Base-by-base conservation (phyloP, 2,329 filamentous ascomycete genomes). In the Colletotrichum trifolii region DNA sequence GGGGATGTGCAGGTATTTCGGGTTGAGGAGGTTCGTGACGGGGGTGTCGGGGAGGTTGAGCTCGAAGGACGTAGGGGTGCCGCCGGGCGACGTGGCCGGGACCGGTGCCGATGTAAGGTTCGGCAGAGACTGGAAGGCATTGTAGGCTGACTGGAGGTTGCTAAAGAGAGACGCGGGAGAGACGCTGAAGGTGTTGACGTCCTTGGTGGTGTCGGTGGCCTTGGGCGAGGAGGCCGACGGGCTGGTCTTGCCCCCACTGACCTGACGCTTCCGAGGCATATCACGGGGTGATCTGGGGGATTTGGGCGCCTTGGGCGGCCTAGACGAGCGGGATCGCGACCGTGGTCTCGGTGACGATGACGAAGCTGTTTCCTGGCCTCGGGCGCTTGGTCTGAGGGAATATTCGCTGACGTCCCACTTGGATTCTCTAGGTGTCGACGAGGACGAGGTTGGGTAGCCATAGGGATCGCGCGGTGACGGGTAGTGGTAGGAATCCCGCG, bases 1-100 rank as follows among this genome's bases (percentile, higher is more conserved):
- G 10, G 63, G 63, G 25, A 60, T 35, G 17, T 25, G 46, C 46
- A 66, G 59, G 53, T 63, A 56, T 39, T 55, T 55, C 38, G 63
- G 63, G 53, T 62, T 66, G 52, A 66, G 60, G 47, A 66, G 63
- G 47, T 62, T 66, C 40, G 63, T 63, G 12, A 63, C 63, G 40
- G 59, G 63, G 9, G 58, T 66, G 63, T 66, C 47, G 39, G 63
- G 63, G 39, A 66, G 42, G 25, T 52, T 34, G 42, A 66, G 47
- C 36, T 62, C 59, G 47, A 56, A 57, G 15, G 58, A 52, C 34
- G 59, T 53, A 6, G 59, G n/a, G 8, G 36, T 15, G 46, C 17
- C 39, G 46, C 46, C 55, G 45, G 45, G 43, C 3, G 13, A 13
- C 1, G 54, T 12, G 25, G 36, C 25, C n/a, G 46, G n/a, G 39